Percentiles rank a stretch among this genome's conserved stretches.
Conservation (phyloP, 768 basidiomycete genomes). For the Lactarius deliciosus region DNA sequence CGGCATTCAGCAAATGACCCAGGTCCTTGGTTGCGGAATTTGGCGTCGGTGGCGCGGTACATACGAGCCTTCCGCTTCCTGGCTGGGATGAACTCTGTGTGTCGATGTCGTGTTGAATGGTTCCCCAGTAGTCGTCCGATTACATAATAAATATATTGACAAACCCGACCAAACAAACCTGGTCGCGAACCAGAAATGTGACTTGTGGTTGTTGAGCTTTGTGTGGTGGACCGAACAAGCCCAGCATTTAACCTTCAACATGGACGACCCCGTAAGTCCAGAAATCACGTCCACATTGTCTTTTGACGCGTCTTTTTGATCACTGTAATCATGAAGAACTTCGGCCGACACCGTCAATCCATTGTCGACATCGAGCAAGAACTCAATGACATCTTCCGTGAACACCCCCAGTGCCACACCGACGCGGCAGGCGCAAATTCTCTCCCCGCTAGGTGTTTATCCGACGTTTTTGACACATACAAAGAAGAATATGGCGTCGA, state of each 20-base stretch:
- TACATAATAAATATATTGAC: background rate
- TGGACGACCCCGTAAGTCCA: conserved; percentile 20
- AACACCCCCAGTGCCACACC: conserved; percentile 58
- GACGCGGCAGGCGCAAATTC: conserved; percentile 61
- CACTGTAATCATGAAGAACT: conserved; percentile 26
- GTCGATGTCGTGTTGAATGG: background rate
- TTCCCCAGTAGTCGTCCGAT: background rate
- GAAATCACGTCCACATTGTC: background rate
- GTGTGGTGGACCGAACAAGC: conserved; percentile 3
- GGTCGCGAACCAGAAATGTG: background rate
- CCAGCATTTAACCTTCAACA: conserved; percentile 10
- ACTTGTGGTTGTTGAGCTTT: background rate
- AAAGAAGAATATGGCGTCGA: conserved; percentile 58
- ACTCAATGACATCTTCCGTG: conserved; percentile 63
- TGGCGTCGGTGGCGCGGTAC: background rate
- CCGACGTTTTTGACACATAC: conserved; percentile 67
- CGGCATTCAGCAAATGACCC: background rate
- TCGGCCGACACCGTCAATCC: conserved; percentile 67
- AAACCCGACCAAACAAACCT: conserved; percentile 17
- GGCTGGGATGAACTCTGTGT: background rate
- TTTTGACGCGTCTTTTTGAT: conserved; percentile 12
- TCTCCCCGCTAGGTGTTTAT: conserved; percentile 69
- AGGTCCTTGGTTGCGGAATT: conserved; percentile 1
- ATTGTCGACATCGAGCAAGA: conserved; percentile 68
- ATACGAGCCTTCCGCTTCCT: background rate